phyloP scores from a whole-genome alignment of 768 basidiomycete genomes.

The Lactarius psammicola region DNA sequence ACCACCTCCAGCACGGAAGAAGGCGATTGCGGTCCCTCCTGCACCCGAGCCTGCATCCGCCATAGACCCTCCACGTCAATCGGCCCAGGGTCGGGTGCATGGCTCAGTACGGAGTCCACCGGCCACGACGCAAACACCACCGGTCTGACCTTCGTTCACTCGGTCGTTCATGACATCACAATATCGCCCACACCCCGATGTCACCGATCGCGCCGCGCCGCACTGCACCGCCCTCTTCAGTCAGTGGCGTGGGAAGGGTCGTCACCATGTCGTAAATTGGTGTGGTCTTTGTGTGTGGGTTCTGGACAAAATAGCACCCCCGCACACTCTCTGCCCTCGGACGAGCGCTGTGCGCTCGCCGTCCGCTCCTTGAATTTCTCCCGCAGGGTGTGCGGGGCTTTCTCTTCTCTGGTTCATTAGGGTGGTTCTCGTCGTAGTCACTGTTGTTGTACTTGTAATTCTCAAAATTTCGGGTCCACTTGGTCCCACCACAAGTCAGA shows the following conservation, averaged over 20 bases:
- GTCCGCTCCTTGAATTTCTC: constrained; percentile 7
- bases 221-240: background rate
- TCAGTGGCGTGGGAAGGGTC: background rate
- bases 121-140: background rate
- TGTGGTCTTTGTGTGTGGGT: background rate
- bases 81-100: background rate
- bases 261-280: background rate
- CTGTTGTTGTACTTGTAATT: background rate
- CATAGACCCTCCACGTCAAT: background rate
- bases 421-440: background rate
- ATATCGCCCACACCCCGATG: background rate
- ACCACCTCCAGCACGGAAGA: constrained; percentile 10
- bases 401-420: background rate
- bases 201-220: background rate
- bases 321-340: background rate
- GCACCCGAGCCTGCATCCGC: constrained; percentile 1
- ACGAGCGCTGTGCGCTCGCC: constrained; percentile 20
- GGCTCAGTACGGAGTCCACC: background rate
- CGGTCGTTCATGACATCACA: background rate
- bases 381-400: background rate
- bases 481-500: background rate
- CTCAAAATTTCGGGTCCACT: background rate
- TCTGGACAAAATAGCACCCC: background rate
- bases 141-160: background rate
- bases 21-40: background rate